These are phyloP conservation scores for Phytophthora pinifolia DNA, from an alignment of 352 stramenopile species.

Conservation along the genomic window DNA sequence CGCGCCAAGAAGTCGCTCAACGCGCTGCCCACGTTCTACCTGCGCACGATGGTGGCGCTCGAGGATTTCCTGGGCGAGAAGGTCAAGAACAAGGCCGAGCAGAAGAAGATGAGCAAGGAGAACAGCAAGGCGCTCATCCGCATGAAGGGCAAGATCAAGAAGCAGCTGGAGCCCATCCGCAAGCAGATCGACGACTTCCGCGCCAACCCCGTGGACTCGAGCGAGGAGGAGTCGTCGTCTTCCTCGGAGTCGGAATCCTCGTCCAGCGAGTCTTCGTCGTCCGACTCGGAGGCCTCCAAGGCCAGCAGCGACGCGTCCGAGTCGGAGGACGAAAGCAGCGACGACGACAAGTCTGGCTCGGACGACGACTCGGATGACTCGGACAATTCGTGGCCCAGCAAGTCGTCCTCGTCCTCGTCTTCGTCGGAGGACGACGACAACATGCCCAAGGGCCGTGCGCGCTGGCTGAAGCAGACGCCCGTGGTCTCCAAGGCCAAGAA, in stretches of 20 bases:
- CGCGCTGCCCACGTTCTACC: slow-evolving; percentile 90
- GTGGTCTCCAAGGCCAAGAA: slow-evolving; percentile 63
- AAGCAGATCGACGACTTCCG: slow-evolving; percentile 91
- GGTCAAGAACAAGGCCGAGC: slow-evolving; percentile 95
- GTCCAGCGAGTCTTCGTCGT: slow-evolving; percentile 19
- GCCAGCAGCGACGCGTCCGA: slow-evolving; percentile 20
- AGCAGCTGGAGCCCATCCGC: slow-evolving; percentile 94
- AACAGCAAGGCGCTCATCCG: slow-evolving; percentile 96
- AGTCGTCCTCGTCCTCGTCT: slow-evolving; percentile 60
- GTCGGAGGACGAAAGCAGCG: slow-evolving; percentile 23
- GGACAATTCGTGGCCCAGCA: slow-evolving; percentile 57
- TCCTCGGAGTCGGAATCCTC: slow-evolving; percentile 41
- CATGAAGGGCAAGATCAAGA: slow-evolving; percentile 98
- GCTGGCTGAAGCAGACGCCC: slow-evolving; percentile 94
- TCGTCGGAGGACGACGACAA: slow-evolving; percentile 79
- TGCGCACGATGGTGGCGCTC: slow-evolving; percentile 92
- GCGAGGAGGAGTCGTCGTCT: slow-evolving; percentile 58
- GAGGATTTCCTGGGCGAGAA: slow-evolving; percentile 92
- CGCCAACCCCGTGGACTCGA: slow-evolving; percentile 85
- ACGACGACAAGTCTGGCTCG: slow-evolving; percentile 26
- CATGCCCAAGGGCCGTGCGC: slow-evolving; percentile 94
- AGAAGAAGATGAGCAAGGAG: slow-evolving; percentile 97
- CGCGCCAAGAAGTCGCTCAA: slow-evolving; percentile 87
- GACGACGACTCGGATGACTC: slow-evolving; percentile 53
- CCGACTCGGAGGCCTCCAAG: slow-evolving; percentile 22